Evolutionary conservation across 2,329 filamentous ascomycete genomes (phyloP).

Genomic region (Ophiocordyceps australis): DNA sequence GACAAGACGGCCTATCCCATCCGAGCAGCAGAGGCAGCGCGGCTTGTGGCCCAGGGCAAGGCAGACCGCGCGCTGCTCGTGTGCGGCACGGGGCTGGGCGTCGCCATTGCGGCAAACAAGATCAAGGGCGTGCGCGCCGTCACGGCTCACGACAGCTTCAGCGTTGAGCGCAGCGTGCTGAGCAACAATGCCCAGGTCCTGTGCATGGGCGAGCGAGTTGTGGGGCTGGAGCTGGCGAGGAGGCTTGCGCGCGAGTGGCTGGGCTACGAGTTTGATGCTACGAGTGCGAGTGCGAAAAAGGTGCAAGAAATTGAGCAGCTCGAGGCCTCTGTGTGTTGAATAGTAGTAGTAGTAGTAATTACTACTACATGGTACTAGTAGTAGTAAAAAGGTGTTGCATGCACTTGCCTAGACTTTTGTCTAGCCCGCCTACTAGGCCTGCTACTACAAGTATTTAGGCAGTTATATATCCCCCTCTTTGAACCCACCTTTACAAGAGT

Average conservation of each 20-base stretch:
- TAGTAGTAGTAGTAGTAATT: too few species aligned
- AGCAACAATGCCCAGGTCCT: constrained; percentile 79
- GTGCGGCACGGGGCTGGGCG: constrained; percentile 74
- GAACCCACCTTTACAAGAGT: too few species aligned
- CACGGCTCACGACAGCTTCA: constrained; percentile 75
- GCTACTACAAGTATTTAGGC: too few species aligned
- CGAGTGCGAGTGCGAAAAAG: constrained; percentile 24
- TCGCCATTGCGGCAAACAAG: constrained; percentile 82
- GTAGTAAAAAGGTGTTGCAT: too few species aligned
- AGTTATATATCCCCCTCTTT: too few species aligned
- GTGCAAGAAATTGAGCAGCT: constrained; percentile 22
- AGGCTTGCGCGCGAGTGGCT: constrained; percentile 68
- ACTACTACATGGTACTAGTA: too few species aligned
- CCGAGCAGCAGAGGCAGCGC: constrained; percentile 55
- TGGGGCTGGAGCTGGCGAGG: constrained; percentile 65
- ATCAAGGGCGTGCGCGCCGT: constrained; percentile 72
- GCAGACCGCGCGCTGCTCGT: constrained; percentile 66
- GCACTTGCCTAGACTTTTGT: too few species aligned
- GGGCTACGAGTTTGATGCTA: constrained; percentile 61
- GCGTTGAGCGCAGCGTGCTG: constrained; percentile 61
- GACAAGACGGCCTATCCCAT: constrained; percentile 76
- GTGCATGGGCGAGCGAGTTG: constrained; percentile 70
- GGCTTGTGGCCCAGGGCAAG: constrained; percentile 39
- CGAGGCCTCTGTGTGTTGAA: constrained; percentile 9
- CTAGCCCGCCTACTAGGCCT: too few species aligned